Conservation (phyloP, 305 asterid genomes). For the Solanum hybrid region DNA sequence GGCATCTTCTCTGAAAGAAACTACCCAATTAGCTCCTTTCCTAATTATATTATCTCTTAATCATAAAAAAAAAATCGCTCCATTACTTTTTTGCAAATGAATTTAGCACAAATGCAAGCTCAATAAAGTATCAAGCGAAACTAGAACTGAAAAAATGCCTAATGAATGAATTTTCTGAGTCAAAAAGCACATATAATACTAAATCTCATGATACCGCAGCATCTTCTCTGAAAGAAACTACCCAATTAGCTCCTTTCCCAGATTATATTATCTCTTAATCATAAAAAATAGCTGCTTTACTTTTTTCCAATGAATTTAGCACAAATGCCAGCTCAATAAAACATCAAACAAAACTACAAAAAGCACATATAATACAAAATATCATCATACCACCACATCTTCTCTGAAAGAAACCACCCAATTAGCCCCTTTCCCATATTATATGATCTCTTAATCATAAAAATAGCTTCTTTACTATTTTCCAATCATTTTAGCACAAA, state of each 20-base stretch:
- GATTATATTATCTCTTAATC: neutral
- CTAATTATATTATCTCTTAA: neutral
- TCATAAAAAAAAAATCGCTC: neutral
- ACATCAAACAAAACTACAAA: neutral
- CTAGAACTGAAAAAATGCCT: neutral
- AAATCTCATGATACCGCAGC: conserved; percentile 38
- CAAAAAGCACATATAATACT: neutral
- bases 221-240: conserved; percentile 21
- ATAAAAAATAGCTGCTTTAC: neutral
- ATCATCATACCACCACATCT: conserved; percentile 51
- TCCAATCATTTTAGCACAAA: neutral
- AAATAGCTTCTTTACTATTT: neutral
- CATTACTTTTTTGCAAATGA: neutral
- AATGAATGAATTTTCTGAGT: neutral
- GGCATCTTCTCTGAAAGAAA: conserved; percentile 49
- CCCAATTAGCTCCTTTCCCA: neutral
- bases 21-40: neutral
- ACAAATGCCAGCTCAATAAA: neutral
- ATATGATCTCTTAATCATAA: neutral
- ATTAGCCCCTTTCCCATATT: neutral
- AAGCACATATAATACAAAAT: neutral
- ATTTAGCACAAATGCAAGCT: neutral
- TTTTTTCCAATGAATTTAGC: neutral
- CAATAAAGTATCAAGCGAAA: neutral
- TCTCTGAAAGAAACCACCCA: conserved; percentile 7